phyloP scores from a whole-genome alignment of 768 basidiomycete genomes.

The Saitozyma sp. region DNA sequence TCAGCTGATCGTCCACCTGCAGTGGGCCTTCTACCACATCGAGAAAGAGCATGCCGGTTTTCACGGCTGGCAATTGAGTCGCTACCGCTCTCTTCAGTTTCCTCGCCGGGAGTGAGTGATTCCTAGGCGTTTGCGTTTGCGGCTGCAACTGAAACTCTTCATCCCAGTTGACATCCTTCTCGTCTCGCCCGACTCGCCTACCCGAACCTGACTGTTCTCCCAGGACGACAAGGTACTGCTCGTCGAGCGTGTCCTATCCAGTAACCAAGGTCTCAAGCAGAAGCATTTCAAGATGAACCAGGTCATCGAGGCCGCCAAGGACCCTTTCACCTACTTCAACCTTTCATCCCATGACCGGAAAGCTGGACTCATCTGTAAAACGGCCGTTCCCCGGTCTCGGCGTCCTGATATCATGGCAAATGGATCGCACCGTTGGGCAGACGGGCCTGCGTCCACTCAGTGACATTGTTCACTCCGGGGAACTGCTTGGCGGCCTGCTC shows the following conservation, averaged over 20 bases:
- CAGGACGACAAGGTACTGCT: conserved; percentile 57
- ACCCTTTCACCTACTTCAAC: conserved; percentile 58
- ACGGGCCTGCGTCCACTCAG: conserved; percentile 1
- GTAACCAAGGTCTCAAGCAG: conserved; percentile 61
- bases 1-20: no score
- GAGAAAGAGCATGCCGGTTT: conserved; percentile 8
- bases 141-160: not conserved
- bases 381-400: no score
- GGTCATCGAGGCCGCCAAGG: conserved; percentile 56
- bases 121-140: not conserved
- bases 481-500: not conserved
- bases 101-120: conserved; percentile 7
- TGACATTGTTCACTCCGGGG: not conserved
- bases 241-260: conserved; percentile 59
- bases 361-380: no score
- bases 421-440: not conserved
- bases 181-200: conserved; percentile 31
- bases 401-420: no score
- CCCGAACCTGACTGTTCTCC: conserved; percentile 21
- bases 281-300: conserved; percentile 56
- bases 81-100: conserved; percentile 20
- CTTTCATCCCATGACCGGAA: no score
- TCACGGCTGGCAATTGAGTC: conserved; percentile 30
- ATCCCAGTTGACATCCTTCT: conserved; percentile 16
- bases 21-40: conserved; percentile 19